These are phyloP conservation scores for Cyclotella distinguenda DNA, from an alignment of 108 stramenopile species.

Conservation along the genomic window DNA sequence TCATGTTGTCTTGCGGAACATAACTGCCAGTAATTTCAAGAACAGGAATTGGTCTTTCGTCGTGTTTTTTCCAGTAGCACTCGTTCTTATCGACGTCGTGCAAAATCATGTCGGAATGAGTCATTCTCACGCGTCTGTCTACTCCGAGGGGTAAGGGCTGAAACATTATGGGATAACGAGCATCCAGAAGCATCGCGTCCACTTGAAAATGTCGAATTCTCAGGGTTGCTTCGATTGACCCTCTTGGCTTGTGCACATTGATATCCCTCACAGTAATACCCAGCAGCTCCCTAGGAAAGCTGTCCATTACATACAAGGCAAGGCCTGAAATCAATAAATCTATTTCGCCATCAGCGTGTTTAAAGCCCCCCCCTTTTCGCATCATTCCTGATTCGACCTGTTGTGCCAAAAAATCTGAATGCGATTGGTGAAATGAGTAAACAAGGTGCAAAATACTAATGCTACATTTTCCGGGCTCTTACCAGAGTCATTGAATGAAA, in stretches of 20 bases:
- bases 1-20: slow-evolving; percentile 49
- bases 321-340: slow-evolving; percentile 21
- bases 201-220: slow-evolving; percentile 45
- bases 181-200: slow-evolving; percentile 36
- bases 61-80: slow-evolving; percentile 35
- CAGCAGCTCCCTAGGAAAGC: slow-evolving; percentile 40
- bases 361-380: slow-evolving; percentile 38
- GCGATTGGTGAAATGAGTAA: background rate
- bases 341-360: slow-evolving; percentile 24
- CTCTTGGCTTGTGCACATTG: slow-evolving; percentile 29
- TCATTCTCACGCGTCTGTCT: slow-evolving; percentile 17
- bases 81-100: slow-evolving; percentile 22
- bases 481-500: slow-evolving; percentile 43
- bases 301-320: slow-evolving; percentile 33
- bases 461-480: slow-evolving; percentile 28
- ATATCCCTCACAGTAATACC: slow-evolving; percentile 37
- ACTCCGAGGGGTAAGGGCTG: slow-evolving; percentile 41
- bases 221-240: slow-evolving; percentile 26
- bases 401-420: slow-evolving; percentile 26
- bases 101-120: background rate
- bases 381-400: slow-evolving; percentile 36
- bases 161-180: slow-evolving; percentile 48
- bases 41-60: slow-evolving; percentile 34
- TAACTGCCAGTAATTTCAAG: slow-evolving; percentile 38
- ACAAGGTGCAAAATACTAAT: background rate